Evolutionary conservation across 2,329 filamentous ascomycete genomes (phyloP), one percentile per base, ranked within the genome.

Genomic region (Alternaria consortialis): DNA sequence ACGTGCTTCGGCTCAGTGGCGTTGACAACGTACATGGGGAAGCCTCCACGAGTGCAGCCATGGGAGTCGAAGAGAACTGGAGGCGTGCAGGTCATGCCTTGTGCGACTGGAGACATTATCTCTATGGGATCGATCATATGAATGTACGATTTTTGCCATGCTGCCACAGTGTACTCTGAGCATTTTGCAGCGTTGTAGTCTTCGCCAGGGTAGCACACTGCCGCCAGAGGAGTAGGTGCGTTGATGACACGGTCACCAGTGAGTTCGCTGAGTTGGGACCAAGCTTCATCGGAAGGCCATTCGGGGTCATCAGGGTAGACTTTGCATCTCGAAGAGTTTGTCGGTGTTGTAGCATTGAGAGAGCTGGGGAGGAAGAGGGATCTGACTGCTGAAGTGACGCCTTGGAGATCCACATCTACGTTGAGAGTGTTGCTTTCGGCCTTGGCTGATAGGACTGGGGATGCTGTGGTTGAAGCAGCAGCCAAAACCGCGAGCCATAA

Each of bases 251-350:
- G 70, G 39, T 70, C 68, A 46, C 68, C 74, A 39, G 71, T 72
- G 34, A 73, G 43, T 17, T 71, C 66, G 71, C 86, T 85, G 53
- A 88, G 77, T 13, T 66, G 64, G 7, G 67, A 60, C 85, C 85
- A 87, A 12, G 73, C 73, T 0, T 74, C 66, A 12, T 78, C 61
- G 1, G 80, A 80, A 0, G 86, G 86, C 86, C 85, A 87, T 47
- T 71, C 70, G 7, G 71, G 25, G 13, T 80, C 80, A 20, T 78
- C 80, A 2, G 84, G 84, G 46, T 80, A 82, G 2, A 82, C 77
- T 71, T 85, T 86, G 75, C 84, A 86, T 62, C 71, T 58, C 11
- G 71, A 71, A 9, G 59, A 61, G 29, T 61, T 64, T n/a, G 53
- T 63, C 20, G 67, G 58, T 3, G 63, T 15, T 13, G 62, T 37